Conservation (phyloP, 148 eudicot genomes). For the Vaccinium vitisidaea region DNA sequence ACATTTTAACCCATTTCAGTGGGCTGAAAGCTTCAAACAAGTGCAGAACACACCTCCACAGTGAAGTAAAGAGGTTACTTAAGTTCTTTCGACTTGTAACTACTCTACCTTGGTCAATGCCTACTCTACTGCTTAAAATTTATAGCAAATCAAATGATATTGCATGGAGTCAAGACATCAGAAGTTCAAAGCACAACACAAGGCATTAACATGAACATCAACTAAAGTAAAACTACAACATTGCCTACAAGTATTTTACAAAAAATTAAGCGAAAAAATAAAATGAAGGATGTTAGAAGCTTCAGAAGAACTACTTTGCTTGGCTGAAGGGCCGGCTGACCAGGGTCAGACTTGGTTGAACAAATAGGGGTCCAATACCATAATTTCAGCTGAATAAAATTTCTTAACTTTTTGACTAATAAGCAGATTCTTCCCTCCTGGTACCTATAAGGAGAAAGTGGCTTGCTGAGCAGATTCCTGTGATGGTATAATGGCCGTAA, state of each 20-base stretch:
- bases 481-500: background rate
- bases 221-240: background rate
- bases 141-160: background rate
- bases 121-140: background rate
- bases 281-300: background rate
- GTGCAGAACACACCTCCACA: background rate
- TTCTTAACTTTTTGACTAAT: background rate
- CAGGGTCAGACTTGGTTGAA: background rate
- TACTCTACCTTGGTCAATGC: background rate
- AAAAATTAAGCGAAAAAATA: background rate
- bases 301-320: background rate
- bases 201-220: background rate
- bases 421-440: no score
- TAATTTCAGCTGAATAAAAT: background rate
- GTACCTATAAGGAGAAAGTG: no score
- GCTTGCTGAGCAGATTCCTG: background rate
- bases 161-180: background rate
- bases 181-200: background rate
- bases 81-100: background rate
- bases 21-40: background rate
- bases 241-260: background rate
- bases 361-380: background rate
- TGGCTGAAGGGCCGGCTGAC: background rate
- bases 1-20: background rate
- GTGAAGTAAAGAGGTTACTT: background rate